phyloP scores from a whole-genome alignment of 805 yeast genomes.

The Pichia insulana region DNA sequence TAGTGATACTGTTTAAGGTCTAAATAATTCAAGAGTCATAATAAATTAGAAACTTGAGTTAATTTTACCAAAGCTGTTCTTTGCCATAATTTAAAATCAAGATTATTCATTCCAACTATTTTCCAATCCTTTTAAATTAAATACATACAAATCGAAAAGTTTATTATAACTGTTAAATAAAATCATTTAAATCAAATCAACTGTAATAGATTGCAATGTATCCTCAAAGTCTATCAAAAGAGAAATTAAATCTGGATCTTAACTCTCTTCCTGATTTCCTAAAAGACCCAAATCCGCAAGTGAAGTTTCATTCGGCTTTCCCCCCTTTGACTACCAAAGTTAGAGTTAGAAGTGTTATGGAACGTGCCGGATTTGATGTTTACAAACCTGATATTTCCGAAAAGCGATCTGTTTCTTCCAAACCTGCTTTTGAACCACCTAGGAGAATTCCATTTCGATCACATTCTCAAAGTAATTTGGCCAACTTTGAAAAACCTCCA shows the following conservation, averaged over 20 bases:
- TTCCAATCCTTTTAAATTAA: too few relatives aligned
- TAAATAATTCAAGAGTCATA: too few relatives aligned
- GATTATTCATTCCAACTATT: too few relatives aligned
- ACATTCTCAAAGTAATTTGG: slow-evolving; percentile 2
- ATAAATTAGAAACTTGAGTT: too few relatives aligned
- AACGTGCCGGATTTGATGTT: slow-evolving; percentile 75
- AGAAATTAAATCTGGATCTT: neutral
- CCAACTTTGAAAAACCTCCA: neutral
- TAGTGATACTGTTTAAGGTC: too few relatives aligned
- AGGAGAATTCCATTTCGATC: slow-evolving; percentile 11
- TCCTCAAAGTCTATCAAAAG: neutral
- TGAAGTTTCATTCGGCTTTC: slow-evolving; percentile 45
- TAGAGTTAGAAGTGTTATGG: slow-evolving; percentile 62
- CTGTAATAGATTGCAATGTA: too few relatives aligned
- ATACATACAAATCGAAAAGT: too few relatives aligned
- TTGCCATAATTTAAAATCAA: too few relatives aligned
- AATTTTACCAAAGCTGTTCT: too few relatives aligned
- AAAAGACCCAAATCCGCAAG: slow-evolving; percentile 24
- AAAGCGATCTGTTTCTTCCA: slow-evolving; percentile 4
- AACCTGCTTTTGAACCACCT: slow-evolving; percentile 5
- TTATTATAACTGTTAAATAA: too few relatives aligned
- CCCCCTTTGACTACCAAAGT: slow-evolving; percentile 62
- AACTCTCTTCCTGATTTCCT: slow-evolving; percentile 24
- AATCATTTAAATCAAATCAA: too few relatives aligned
- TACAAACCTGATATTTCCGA: slow-evolving; percentile 23